A percentile compares a stretch with the other conserved stretches of the same genome.
Conservation (phyloP, 176 grass and related monocot genomes). For the Oryza glaberrima region DNA sequence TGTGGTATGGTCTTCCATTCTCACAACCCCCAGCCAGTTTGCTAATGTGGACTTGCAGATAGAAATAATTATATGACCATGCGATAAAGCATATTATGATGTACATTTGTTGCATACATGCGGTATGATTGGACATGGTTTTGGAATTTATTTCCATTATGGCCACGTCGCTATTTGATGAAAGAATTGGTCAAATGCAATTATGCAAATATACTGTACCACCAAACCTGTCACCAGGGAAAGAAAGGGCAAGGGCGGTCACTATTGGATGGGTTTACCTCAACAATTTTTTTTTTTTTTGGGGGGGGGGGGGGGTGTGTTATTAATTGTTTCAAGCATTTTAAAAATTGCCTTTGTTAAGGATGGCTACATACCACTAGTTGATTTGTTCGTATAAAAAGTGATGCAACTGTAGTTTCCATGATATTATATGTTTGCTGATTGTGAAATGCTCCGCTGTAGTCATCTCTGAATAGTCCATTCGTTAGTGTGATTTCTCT, state of each 20-base stretch:
- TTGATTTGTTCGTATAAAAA: background rate
- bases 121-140: background rate
- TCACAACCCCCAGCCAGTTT: background rate
- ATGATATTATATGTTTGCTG: background rate
- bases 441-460: background rate
- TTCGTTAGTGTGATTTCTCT: background rate
- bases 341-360: background rate
- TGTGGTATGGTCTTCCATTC: constrained; percentile 54
- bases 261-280: background rate
- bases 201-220: background rate
- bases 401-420: background rate
- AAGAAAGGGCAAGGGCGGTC: background rate
- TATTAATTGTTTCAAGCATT: background rate
- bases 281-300: background rate
- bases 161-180: background rate
- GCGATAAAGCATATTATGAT: background rate
- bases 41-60: background rate
- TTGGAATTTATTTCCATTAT: constrained; percentile 10
- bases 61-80: background rate
- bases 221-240: background rate
- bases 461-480: background rate
- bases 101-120: background rate
- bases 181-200: background rate
- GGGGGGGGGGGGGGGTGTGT: background rate
- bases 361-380: background rate